Conservation (phyloP, 176 grass and related monocot genomes). For the Panicum miliaceum region DNA sequence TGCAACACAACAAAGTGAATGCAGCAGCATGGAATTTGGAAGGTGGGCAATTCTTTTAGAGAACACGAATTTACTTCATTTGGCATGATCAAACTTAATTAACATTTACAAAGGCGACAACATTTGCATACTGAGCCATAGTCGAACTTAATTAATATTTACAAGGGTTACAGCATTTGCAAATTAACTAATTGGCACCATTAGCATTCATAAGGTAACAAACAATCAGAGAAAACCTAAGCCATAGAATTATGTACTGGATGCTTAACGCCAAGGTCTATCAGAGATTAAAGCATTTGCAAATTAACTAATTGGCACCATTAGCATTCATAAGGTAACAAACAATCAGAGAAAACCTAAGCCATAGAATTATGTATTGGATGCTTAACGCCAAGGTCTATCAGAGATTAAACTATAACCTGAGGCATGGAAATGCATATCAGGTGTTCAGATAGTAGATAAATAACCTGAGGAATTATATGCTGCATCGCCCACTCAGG, state of each 20-base stretch:
- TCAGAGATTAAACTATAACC: too few species aligned
- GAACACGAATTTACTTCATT: background rate
- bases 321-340: background rate
- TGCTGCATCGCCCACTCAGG: constrained; percentile 98
- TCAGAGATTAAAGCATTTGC: too few species aligned
- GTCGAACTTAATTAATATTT: background rate
- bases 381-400: too few species aligned
- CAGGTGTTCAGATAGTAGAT: background rate
- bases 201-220: background rate
- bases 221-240: background rate
- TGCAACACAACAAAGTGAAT: background rate
- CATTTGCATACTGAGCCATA: background rate
- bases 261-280: too few species aligned
- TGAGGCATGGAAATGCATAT: background rate
- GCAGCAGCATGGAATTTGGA: background rate
- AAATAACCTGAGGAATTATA: constrained; percentile 83
- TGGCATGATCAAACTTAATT: background rate
- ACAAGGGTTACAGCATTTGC: background rate
- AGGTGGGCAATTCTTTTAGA: background rate
- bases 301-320: background rate
- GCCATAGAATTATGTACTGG: background rate
- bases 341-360: background rate
- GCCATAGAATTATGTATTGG: background rate
- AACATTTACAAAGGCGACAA: background rate
- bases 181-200: background rate